Evolutionary conservation across 2,329 filamentous ascomycete species (phyloP).

Genomic region (Trichoderma koningiopsis): DNA sequence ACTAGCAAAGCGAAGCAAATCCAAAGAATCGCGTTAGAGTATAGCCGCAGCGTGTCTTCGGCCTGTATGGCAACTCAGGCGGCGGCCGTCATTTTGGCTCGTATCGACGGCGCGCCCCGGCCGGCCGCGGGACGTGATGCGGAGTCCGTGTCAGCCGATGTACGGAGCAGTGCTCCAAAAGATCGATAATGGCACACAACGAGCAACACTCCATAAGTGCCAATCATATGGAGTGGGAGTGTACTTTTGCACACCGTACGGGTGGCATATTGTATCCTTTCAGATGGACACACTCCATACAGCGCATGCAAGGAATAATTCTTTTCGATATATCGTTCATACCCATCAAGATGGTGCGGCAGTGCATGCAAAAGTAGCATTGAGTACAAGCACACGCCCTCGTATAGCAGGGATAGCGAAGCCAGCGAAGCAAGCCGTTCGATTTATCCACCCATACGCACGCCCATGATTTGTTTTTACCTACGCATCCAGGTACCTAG

Average conservation of each 20-base stretch:
- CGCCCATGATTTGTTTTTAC: not conserved
- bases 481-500: not conserved
- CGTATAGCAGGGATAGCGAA: not conserved
- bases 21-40: not conserved
- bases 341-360: not conserved
- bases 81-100: conserved; percentile 16
- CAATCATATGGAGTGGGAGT: not conserved
- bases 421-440: not conserved
- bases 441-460: conserved; percentile 4
- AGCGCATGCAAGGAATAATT: not conserved
- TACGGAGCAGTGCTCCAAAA: conserved; percentile 7
- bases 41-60: not conserved
- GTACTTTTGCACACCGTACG: not conserved
- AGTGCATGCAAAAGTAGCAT: not conserved
- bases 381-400: not conserved
- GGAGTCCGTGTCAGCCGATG: conserved; percentile 17
- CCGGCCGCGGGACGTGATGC: conserved; percentile 18
- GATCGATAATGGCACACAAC: not conserved
- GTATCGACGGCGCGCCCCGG: conserved; percentile 17
- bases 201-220: not conserved
- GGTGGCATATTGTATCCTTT: not conserved
- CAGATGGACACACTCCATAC: not conserved
- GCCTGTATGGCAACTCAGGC: not conserved
- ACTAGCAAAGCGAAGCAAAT: not conserved
- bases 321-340: not conserved